These are phyloP conservation scores for Globisporangium canariense DNA, from an alignment of 352 stramenopile species.

Conservation along the genomic window DNA sequence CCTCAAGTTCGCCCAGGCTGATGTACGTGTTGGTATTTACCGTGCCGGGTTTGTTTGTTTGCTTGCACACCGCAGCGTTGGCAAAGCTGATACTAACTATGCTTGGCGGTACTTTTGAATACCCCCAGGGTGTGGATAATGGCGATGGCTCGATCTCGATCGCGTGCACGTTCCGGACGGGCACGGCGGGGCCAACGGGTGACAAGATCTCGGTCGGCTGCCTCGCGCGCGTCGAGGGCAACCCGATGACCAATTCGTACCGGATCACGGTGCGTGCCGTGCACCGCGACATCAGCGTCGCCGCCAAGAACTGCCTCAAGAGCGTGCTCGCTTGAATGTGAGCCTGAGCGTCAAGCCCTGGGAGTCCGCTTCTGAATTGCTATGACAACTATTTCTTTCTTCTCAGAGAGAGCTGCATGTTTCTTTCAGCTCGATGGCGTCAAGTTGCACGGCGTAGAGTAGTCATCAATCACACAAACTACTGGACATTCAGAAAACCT, in stretches of 20 bases:
- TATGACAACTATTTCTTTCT: neutral
- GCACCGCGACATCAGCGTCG: constrained; percentile 82
- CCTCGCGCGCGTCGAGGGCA: constrained; percentile 89
- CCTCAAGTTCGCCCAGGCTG: constrained; percentile 89
- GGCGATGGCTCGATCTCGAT: constrained; percentile 89
- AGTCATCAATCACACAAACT: neutral
- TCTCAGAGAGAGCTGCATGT: neutral
- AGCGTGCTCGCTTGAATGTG: constrained; percentile 33
- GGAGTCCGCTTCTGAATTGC: too few relatives aligned
- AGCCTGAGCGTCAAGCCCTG: neutral
- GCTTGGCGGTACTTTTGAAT: neutral
- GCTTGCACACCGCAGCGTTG: neutral
- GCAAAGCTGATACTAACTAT: neutral
- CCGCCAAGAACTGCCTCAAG: constrained; percentile 70
- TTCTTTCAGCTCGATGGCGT: neutral
- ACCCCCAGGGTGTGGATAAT: constrained; percentile 37
- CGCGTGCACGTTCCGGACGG: constrained; percentile 90
- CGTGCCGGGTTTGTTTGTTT: neutral
- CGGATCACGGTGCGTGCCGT: constrained; percentile 91
- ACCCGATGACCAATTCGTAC: constrained; percentile 74
- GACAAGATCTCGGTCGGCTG: constrained; percentile 94
- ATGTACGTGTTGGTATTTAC: constrained; percentile 27
- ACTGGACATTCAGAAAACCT: neutral
- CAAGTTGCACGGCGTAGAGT: neutral
- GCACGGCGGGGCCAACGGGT: constrained; percentile 79